Evolutionary conservation across 2,329 filamentous ascomycete species (phyloP).

Genomic region (Verticillium nubilum): DNA sequence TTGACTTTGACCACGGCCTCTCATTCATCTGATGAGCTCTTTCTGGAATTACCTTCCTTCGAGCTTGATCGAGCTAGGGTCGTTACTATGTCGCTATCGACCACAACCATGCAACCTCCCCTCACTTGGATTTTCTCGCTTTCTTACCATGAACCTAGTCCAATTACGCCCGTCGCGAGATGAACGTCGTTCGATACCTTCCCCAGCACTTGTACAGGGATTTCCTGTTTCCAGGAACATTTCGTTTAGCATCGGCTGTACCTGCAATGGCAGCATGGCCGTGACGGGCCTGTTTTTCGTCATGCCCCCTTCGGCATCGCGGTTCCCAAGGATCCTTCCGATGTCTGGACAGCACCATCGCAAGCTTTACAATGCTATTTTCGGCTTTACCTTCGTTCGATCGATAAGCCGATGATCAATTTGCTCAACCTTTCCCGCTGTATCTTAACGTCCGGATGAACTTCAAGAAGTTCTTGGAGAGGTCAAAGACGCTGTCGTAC

Average conservation of each 20-base stretch:
- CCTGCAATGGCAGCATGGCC: background rate
- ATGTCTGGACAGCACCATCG: background rate
- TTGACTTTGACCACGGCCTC: background rate
- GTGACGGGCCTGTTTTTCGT: background rate
- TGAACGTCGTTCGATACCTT: background rate
- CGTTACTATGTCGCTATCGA: background rate
- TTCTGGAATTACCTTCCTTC: background rate
- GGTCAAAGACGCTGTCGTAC: background rate
- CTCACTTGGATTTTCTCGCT: background rate
- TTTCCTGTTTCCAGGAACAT: background rate
- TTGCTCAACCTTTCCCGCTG: background rate
- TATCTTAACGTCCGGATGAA: background rate
- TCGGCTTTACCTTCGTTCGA: background rate
- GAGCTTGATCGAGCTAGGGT: background rate
- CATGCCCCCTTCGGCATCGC: background rate
- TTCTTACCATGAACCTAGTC: background rate
- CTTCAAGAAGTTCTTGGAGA: background rate
- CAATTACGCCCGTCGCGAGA: background rate
- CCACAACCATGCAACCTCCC: too few relatives aligned
- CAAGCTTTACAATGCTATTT: background rate
- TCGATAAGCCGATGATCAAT: background rate
- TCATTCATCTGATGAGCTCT: background rate
- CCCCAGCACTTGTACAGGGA: too few relatives aligned
- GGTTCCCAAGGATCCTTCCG: background rate
- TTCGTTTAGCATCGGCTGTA: background rate